phyloP scores from a whole-genome alignment of 2,329 filamentous ascomycete genomes.

The Ophiobolus disseminans region DNA sequence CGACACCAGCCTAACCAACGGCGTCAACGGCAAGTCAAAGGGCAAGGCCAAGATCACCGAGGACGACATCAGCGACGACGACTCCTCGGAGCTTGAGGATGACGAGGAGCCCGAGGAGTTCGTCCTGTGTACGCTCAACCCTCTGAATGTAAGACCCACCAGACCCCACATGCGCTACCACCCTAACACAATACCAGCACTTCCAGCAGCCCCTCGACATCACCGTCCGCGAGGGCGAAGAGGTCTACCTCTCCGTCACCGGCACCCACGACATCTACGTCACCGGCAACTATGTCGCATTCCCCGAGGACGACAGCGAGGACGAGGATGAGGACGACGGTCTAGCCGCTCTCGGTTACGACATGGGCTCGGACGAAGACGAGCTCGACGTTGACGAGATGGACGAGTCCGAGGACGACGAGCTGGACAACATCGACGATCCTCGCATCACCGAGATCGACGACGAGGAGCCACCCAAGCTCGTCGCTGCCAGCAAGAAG shows the following conservation, averaged over 20 bases:
- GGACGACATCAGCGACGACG: constrained; percentile 72
- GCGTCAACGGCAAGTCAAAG: constrained; percentile 57
- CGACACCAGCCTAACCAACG: constrained; percentile 62
- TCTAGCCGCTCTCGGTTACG: constrained; percentile 72
- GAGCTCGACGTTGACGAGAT: constrained; percentile 66
- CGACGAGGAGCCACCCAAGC: constrained; percentile 70
- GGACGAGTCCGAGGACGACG: constrained; percentile 57
- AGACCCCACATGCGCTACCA: constrained; percentile 15
- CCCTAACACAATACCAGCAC: constrained; percentile 68
- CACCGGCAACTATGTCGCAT: constrained; percentile 93
- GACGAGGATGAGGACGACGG: constrained; percentile 68
- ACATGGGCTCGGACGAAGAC: constrained; percentile 79
- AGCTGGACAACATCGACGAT: constrained; percentile 69
- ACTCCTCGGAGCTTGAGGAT: constrained; percentile 52
- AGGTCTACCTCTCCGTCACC: constrained; percentile 88
- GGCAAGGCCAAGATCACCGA: constrained; percentile 69
- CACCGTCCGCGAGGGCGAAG: constrained; percentile 86
- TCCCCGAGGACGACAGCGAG: constrained; percentile 65
- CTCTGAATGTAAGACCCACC: constrained; percentile 76
- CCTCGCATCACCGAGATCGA: constrained; percentile 85
- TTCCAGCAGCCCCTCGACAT: constrained; percentile 96
- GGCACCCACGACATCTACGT: constrained; percentile 91
- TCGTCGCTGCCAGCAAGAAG: constrained; percentile 57
- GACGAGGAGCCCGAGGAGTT: constrained; percentile 78
- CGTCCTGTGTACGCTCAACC: constrained; percentile 94